Evolutionary conservation across 2,329 filamentous ascomycete species (phyloP).

Genomic region (Pseudocercospora fuligena): DNA sequence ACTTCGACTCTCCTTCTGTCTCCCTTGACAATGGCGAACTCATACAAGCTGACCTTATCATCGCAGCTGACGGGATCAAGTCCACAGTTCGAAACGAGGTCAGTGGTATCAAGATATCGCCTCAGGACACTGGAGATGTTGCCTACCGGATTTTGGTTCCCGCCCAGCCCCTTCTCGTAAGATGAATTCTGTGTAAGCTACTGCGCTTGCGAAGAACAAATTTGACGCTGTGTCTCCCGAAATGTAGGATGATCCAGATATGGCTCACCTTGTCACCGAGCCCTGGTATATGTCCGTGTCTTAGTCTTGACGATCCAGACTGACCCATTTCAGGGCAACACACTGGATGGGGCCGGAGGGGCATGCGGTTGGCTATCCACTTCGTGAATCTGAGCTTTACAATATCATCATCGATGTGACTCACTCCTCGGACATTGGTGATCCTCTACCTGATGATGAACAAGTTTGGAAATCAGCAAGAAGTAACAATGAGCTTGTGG

Average conservation of each 20-base stretch:
- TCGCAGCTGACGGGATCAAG: constrained; percentile 41
- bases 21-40: constrained; percentile 28
- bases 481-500: constrained; percentile 35
- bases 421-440: constrained; percentile 28
- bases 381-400: constrained; percentile 39
- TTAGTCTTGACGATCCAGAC: too few species aligned
- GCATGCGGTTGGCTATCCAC: constrained; percentile 41
- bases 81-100: constrained; percentile 34
- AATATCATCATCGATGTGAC: constrained; percentile 41
- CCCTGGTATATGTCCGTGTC: constrained; percentile 30
- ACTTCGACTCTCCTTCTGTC: constrained; percentile 35
- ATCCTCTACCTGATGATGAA: constrained; percentile 28
- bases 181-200: neutral
- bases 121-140: constrained; percentile 39
- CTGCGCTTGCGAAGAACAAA: too few species aligned
- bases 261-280: constrained; percentile 34
- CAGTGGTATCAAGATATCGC: constrained; percentile 33
- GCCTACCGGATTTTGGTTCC: constrained; percentile 40
- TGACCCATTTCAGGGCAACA: neutral
- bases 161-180: constrained; percentile 29
- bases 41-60: constrained; percentile 35
- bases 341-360: constrained; percentile 42
- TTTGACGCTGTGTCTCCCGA: too few species aligned
- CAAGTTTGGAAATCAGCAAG: constrained; percentile 39
- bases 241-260: constrained; percentile 33